Evolutionary conservation across 2,329 filamentous ascomycete species (phyloP), one percentile per base, ranked within the genome.

Genomic region (Trichoderma sp.): DNA sequence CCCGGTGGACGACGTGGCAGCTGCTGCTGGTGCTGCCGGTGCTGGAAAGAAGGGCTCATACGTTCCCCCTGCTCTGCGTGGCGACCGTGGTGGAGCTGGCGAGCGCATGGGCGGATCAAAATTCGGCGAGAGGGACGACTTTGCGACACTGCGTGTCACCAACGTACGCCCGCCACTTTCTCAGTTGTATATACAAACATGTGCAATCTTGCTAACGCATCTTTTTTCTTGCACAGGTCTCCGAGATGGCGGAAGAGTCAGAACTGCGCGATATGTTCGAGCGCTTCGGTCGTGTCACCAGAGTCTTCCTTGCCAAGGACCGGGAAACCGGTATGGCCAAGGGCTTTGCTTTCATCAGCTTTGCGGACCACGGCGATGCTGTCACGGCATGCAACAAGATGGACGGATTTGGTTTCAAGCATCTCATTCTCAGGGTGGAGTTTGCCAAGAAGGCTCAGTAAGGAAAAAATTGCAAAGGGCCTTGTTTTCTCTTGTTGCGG

Each of bases 281-380:
- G 85, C 90, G 96, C 75, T 97, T 96, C 80, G 96, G 96, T 78
- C 92, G 94, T 75, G 96, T 99, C 78, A 98, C 95, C 68, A 90
- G 96, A 81, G 96, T 99, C 61, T 99, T 99, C 87, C 83, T 99
- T 77, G 96, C 96, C 76, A 98, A 97, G 87, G 96, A 99, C 84
- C 87, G 96, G 79, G 96, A 99, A 77, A 99, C 96, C 51, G 93
- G 94, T 71, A 85, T 95, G 80, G 96, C 96, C 75, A 99, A 99
- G 89, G 96, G 96, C 72, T 99, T 99, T 80, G 96, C 96, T 30
- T 99, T 99, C 81, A 97, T 99, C 86, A 97, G 93, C 81, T 99
- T 96, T 79, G 92, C 91, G 70, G 96, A 99, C 81, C 87, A 96
- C 75, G 82, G 86, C 74, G 96, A 99, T 81, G 96, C 96, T 74